These are phyloP conservation scores for Stenocarpella maydis DNA, from an alignment of 2,329 filamentous ascomycete genomes.

Conservation along the genomic window DNA sequence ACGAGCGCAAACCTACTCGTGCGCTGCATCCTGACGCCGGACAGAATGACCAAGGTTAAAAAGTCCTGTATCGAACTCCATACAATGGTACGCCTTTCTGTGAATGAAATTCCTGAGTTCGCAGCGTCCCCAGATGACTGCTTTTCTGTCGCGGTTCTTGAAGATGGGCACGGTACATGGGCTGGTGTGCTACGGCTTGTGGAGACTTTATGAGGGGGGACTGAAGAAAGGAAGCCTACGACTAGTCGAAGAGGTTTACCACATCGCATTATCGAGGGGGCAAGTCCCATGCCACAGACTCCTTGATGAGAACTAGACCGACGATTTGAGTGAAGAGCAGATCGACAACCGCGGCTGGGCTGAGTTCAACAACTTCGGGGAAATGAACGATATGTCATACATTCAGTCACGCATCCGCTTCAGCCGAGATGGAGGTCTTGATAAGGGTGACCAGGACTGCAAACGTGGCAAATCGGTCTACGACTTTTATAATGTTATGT, in stretches of 20 bases:
- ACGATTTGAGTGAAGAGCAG: neutral
- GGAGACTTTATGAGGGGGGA: neutral
- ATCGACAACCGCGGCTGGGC: neutral
- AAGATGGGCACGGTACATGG: neutral
- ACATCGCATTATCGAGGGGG: neutral
- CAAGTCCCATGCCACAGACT: neutral
- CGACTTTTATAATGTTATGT: neutral
- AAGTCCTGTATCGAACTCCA: fast-evolving
- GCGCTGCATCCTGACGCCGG: neutral
- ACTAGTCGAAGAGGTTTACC: neutral
- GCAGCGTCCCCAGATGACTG: neutral
- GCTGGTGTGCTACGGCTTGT: neutral
- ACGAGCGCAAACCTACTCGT: neutral
- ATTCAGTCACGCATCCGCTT: neutral
- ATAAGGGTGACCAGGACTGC: neutral
- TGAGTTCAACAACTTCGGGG: neutral
- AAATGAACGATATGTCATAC: neutral
- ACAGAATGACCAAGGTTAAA: neutral
- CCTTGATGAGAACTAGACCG: neutral
- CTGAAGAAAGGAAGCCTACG: neutral
- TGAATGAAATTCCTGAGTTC: neutral
- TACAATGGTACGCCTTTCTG: neutral
- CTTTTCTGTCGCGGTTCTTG: neutral
- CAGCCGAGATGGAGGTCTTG: neutral
- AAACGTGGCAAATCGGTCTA: neutral